Conservation (phyloP, 116 monocot genomes). For the Cymodocea nodosa region DNA sequence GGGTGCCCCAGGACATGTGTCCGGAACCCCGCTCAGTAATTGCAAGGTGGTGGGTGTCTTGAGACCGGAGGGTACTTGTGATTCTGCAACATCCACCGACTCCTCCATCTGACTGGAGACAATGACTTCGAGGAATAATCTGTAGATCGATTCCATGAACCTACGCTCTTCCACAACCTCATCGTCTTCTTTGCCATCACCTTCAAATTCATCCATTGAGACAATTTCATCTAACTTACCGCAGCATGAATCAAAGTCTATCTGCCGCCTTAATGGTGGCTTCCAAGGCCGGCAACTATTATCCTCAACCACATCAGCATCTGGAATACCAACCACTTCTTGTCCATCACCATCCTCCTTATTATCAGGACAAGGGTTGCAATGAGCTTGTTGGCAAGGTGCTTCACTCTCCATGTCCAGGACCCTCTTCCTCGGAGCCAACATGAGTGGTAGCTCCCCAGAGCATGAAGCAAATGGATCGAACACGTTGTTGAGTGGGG, state of each 20-base stretch:
- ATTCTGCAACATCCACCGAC: conserved; percentile 7
- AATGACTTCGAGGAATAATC: conserved; percentile 41
- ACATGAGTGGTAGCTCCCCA: conserved; percentile 18
- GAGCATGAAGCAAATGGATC: conserved; percentile 57
- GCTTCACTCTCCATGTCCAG: conserved; percentile 3
- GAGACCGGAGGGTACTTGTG: conserved; percentile 14
- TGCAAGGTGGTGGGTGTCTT: conserved; percentile 11
- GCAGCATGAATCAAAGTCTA: neutral
- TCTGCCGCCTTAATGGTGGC: neutral
- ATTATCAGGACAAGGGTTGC: conserved; percentile 14
- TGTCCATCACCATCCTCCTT: neutral
- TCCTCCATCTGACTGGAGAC: conserved; percentile 16
- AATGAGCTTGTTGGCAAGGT: conserved; percentile 30
- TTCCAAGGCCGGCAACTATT: neutral
- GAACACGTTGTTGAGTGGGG: conserved; percentile 41
- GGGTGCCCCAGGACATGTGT: conserved; percentile 69
- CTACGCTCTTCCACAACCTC: conserved; percentile 2
- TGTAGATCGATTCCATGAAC: conserved; percentile 17
- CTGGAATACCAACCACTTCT: neutral
- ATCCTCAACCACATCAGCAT: conserved; percentile 29
- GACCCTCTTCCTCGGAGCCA: conserved; percentile 57
- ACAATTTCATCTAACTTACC: neutral
- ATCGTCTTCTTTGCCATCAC: neutral
- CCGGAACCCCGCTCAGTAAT: conserved; percentile 41
- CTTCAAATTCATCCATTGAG: neutral